Percentiles rank a stretch among this genome's conserved stretches.
These are phyloP conservation scores for Phaeosphaeria sp. DNA, from an alignment of 2,329 filamentous ascomycete genomes.

Conservation along the genomic window DNA sequence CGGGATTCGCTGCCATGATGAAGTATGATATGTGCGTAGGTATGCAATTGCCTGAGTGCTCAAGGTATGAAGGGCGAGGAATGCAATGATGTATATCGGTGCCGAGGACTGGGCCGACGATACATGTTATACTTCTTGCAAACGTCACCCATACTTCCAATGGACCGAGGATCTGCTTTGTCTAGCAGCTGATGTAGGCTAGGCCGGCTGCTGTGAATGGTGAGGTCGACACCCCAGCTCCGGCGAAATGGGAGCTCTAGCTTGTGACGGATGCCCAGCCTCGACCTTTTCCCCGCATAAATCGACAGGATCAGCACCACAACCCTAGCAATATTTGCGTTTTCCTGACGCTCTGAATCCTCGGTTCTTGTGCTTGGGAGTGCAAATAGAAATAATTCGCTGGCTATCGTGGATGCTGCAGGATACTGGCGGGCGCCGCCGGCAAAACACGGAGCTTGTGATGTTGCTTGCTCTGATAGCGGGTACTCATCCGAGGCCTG, in stretches of 20 bases:
- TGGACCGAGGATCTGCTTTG: constrained; percentile 46
- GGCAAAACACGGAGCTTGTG: constrained; percentile 34
- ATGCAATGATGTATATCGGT: constrained; percentile 37
- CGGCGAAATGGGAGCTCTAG: constrained; percentile 39
- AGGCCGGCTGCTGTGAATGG: constrained; percentile 39
- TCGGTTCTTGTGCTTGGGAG: constrained; percentile 4
- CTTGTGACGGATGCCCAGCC: constrained; percentile 47
- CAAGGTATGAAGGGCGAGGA: constrained; percentile 20
- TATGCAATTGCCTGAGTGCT: constrained; percentile 13
- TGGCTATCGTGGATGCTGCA: constrained; percentile 19
- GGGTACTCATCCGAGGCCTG: constrained; percentile 9
- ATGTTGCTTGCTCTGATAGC: constrained; percentile 22
- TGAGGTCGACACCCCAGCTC: constrained; percentile 28
- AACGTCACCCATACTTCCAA: constrained; percentile 43
- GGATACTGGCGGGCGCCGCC: constrained; percentile 29
- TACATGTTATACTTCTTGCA: constrained; percentile 35
- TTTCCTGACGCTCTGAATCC: constrained; percentile 2
- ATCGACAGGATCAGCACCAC: constrained; percentile 25
- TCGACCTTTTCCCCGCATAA: constrained; percentile 31
- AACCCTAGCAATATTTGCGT: constrained; percentile 9
- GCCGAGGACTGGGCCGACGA: constrained; percentile 25
- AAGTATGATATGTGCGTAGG: constrained; percentile 6
- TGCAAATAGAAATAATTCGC: constrained; percentile 14
- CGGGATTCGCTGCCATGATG: constrained; percentile 58
- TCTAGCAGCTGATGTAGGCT: constrained; percentile 30